These are phyloP conservation scores for Pythium phragmiticola DNA, from an alignment of 352 stramenopile species.

Conservation along the genomic window DNA sequence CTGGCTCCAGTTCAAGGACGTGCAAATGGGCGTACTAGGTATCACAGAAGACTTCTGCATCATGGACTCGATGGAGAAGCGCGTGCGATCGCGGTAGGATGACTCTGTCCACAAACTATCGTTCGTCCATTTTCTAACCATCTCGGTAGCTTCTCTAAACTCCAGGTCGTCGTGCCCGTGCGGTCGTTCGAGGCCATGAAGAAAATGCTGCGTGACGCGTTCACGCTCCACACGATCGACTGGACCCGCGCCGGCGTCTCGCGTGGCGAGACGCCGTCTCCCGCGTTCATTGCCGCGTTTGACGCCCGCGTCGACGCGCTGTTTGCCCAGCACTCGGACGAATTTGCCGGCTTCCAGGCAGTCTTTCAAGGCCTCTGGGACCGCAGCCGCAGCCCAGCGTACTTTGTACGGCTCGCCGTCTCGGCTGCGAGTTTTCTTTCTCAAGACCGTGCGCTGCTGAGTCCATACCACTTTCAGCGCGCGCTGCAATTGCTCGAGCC, in stretches of 20 bases:
- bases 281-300: constrained; percentile 42
- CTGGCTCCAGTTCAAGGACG: constrained; percentile 80
- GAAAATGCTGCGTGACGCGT: constrained; percentile 37
- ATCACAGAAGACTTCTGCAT: constrained; percentile 82
- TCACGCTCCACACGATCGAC: constrained; percentile 39
- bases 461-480: constrained; percentile 40
- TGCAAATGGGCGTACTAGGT: constrained; percentile 80
- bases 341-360: constrained; percentile 39
- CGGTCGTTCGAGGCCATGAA: constrained; percentile 56
- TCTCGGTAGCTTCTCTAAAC: constrained; percentile 63
- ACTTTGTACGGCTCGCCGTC: constrained; percentile 62
- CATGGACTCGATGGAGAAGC: constrained; percentile 79
- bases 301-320: constrained; percentile 41
- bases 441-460: constrained; percentile 37
- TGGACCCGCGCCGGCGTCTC: constrained; percentile 27
- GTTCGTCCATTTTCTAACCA: no score
- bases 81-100: constrained; percentile 65
- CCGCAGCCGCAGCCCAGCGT: constrained; percentile 53
- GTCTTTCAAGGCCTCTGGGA: constrained; percentile 79
- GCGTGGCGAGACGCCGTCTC: constrained; percentile 13
- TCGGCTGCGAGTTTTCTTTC: constrained; percentile 52
- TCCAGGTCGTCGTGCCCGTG: constrained; percentile 72
- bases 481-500: constrained; percentile 66
- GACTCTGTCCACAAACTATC: background rate
- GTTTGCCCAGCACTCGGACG: constrained; percentile 28